Percentiles rank a stretch among this genome's conserved stretches.
Evolutionary conservation across 805 yeast species (phyloP).

Genomic region (Zygosaccharomyces bisporus): DNA sequence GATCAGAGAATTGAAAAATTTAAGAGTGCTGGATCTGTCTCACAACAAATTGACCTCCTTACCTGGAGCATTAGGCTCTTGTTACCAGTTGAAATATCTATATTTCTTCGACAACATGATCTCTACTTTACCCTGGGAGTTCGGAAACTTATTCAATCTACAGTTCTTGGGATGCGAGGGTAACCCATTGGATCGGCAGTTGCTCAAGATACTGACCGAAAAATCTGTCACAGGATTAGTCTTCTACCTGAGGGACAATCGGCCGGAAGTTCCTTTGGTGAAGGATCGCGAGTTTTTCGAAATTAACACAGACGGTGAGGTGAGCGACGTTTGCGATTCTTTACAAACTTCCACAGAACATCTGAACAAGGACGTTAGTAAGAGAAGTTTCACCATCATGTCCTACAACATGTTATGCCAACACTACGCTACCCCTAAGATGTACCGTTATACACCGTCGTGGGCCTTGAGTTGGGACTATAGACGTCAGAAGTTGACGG

Average conservation of each 20-base stretch:
- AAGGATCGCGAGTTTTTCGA: slow-evolving; percentile 80
- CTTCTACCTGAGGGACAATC: slow-evolving; percentile 74
- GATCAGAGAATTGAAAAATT: slow-evolving; percentile 62
- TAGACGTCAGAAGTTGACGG: slow-evolving; percentile 70
- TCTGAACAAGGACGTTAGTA: slow-evolving; percentile 24
- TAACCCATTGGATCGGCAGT: slow-evolving; percentile 67
- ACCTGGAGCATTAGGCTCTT: slow-evolving; percentile 82
- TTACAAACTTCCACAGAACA: slow-evolving; percentile 32
- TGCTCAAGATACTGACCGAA: slow-evolving; percentile 65
- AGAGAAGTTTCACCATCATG: slow-evolving; percentile 63
- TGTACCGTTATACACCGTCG: slow-evolving; percentile 92
- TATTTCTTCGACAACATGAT: slow-evolving; percentile 86
- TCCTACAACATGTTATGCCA: slow-evolving; percentile 92
- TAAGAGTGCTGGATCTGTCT: slow-evolving; percentile 82
- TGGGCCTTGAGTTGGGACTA: slow-evolving; percentile 97
- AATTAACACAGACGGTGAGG: slow-evolving; percentile 72
- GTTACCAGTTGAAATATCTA: slow-evolving; percentile 74
- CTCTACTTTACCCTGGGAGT: slow-evolving; percentile 69
- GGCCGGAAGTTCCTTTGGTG: slow-evolving; percentile 63
- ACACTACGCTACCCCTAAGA: slow-evolving; percentile 85
- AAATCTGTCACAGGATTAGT: slow-evolving; percentile 84
- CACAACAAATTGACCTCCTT: slow-evolving; percentile 65
- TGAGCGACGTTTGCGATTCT: slow-evolving; percentile 29
- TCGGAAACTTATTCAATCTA: slow-evolving; percentile 80
- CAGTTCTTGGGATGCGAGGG: slow-evolving; percentile 92